Percentiles rank a stretch among this genome's conserved stretches.
These are phyloP conservation scores for Wickerhamomyces hampshirensis DNA, from an alignment of 805 yeast species.

Conservation along the genomic window DNA sequence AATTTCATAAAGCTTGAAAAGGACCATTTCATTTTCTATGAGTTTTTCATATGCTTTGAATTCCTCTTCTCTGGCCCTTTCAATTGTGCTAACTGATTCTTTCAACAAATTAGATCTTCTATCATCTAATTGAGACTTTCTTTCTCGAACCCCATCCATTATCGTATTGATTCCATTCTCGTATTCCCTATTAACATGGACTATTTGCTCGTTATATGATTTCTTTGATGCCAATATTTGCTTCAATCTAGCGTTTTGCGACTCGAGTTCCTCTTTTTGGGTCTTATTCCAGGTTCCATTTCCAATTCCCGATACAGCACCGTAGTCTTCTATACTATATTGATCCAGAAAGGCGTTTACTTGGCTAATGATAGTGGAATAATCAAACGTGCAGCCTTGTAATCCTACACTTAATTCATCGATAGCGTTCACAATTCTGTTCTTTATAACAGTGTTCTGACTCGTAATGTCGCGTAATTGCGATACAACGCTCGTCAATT, in stretches of 20 bases:
- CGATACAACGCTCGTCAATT: slow-evolving; percentile 10
- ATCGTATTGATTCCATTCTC: slow-evolving; percentile 10
- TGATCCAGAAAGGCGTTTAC: slow-evolving; percentile 9
- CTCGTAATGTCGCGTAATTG: slow-evolving; percentile 7
- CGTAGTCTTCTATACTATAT: slow-evolving; percentile 1
- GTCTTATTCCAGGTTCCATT: neutral
- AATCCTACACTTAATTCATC: slow-evolving; percentile 16
- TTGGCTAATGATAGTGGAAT: slow-evolving; percentile 4
- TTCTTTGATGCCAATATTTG: slow-evolving; percentile 6
- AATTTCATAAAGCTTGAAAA: slow-evolving; percentile 6
- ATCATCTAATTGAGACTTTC: slow-evolving; percentile 5
- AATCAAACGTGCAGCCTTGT: slow-evolving; percentile 10
- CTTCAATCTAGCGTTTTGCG: slow-evolving; percentile 16
- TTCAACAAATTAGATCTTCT: slow-evolving; percentile 3
- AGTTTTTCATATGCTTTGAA: slow-evolving; percentile 9
- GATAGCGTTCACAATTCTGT: slow-evolving; percentile 10
- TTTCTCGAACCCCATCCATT: slow-evolving; percentile 5
- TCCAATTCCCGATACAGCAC: neutral
- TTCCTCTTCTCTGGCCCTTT: slow-evolving; percentile 9
- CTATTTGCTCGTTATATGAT: slow-evolving; percentile 7
- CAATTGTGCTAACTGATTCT: slow-evolving; percentile 3
- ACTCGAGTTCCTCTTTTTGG: slow-evolving; percentile 7
- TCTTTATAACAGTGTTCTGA: slow-evolving; percentile 8
- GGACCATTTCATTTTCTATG: slow-evolving; percentile 9
- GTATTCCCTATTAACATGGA: slow-evolving; percentile 10